Base-by-base conservation (phyloP, 306 rosid species). In the Coriaria nepalensis region DNA sequence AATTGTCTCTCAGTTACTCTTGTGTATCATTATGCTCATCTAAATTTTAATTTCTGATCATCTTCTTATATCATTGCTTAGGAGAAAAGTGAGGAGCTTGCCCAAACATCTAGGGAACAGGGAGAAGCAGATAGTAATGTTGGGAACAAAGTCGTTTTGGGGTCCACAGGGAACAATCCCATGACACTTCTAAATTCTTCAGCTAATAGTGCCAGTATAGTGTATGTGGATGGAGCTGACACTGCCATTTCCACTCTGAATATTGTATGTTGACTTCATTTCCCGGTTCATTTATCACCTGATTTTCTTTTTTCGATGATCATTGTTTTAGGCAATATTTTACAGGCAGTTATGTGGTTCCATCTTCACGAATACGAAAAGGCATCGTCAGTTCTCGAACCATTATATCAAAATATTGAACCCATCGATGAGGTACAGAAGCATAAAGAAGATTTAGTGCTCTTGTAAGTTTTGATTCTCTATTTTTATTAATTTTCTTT, bases 271-370 rank as follows among this genome's bases (percentile, higher is more conserved):
- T 46, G 9, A 51, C 11, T 43, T 47, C 12, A 40, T 47, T 7
- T 11, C 10, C 5, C 32, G 45, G 29, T 51, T 39, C 10, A 59
- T 6, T 34, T 54, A 11, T 54, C 33, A 39, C 32, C 8, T 15
- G 20, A 6, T 46, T 32, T 43, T 6, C 5, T 10, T 6, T n/a
- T 44, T 51, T 20, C 5, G 10, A 9, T 10, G 43, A 37, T 50
- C 49, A 11, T 50, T 15, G n/a, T 45, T 7, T 14, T 56, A 50
- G 5, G 12, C 32, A 33, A 37, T 48, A 37, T 59, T 39, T 11
- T 61, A 37, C 60, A 92, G 98, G 98, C 98, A 10, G 67, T 78
- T 42, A 61, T 92, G 68, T 92, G 98, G 98, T 92, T 81, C 74
- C 81, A 81, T 75, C 83, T 92, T 55, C 96, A 78, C 1, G 94